Evolutionary conservation across 345 rosid species (phyloP).

Genomic region (Dipteronia dyeriana): DNA sequence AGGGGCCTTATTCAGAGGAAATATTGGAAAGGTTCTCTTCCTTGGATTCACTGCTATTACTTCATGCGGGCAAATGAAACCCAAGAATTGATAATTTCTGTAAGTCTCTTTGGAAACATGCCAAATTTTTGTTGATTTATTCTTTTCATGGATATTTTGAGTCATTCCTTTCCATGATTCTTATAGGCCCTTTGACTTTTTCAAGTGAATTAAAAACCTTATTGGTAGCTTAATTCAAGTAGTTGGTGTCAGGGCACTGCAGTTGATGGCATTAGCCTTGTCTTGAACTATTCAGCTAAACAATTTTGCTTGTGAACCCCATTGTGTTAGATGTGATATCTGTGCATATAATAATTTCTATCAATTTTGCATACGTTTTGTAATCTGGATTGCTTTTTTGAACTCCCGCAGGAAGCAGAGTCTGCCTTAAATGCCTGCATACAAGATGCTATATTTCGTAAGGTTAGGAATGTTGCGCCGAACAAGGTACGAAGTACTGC

Average conservation of each 20-base stretch:
- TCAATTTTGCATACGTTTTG: neutral
- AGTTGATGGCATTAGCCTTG: neutral
- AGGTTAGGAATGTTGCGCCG: conserved; percentile 98
- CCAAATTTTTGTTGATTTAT: neutral
- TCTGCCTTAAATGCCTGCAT: conserved; percentile 58
- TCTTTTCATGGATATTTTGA: neutral
- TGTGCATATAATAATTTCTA: neutral
- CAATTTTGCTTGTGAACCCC: neutral
- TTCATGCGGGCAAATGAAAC: conserved; percentile 83
- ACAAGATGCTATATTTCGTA: conserved; percentile 62
- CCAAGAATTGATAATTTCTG: conserved; percentile 55
- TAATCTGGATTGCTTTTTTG: conserved; percentile 10
- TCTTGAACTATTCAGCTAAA: neutral
- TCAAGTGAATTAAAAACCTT: too few relatives aligned
- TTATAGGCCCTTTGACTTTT: neutral
- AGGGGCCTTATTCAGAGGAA: conserved; percentile 52
- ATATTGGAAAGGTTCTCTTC: conserved; percentile 77
- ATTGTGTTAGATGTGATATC: neutral
- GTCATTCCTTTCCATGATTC: neutral
- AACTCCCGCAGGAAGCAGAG: conserved; percentile 66
- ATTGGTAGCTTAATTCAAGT: neutral
- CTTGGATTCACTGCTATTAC: conserved; percentile 89
- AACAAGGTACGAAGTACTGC: conserved; percentile 61
- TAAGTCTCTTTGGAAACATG: conserved; percentile 32
- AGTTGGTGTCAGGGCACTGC: neutral